phyloP scores from a whole-genome alignment of 2,329 filamentous ascomycete genomes.

The Microthyrium microscopicum region DNA sequence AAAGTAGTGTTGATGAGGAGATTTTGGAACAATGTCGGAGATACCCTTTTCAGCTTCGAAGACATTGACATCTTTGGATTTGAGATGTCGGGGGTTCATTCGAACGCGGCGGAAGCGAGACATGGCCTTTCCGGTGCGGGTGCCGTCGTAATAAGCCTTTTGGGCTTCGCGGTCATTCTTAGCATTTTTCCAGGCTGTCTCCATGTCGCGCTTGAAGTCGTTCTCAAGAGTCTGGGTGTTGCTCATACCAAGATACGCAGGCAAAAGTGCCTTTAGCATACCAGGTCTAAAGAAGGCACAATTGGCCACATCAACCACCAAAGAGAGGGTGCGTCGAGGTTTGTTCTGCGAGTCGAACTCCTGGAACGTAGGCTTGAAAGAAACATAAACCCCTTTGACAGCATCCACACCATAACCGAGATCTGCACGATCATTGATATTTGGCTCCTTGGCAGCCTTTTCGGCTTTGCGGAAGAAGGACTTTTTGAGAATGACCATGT shows the following conservation, averaged over 20 bases:
- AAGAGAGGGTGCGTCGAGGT: conserved; percentile 41
- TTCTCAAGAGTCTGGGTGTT: neutral
- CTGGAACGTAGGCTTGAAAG: conserved; percentile 46
- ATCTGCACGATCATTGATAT: conserved; percentile 21
- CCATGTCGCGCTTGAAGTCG: neutral
- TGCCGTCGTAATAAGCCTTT: no score
- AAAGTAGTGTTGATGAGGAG: conserved; percentile 40
- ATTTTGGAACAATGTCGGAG: conserved; percentile 3
- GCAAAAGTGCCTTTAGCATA: neutral
- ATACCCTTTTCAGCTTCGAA: conserved; percentile 1
- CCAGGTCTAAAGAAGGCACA: conserved; percentile 55
- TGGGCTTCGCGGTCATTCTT: conserved; percentile 2
- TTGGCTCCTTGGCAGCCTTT: no score
- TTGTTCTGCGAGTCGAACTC: no score
- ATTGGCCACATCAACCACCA: conserved; percentile 88
- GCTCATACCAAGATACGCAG: neutral
- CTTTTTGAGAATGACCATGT: conserved; percentile 42
- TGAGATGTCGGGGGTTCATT: no score
- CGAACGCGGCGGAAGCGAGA: no score
- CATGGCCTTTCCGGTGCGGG: no score
- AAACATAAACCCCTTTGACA: conserved; percentile 78
- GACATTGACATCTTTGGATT: conserved; percentile 5
- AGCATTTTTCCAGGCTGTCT: conserved; percentile 4
- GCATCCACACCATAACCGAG: conserved; percentile 57
- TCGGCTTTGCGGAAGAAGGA: conserved; percentile 55